Evolutionary conservation across 1,284 basidiomycete genomes (phyloP).

Genomic region (Athelia psychrophila): DNA sequence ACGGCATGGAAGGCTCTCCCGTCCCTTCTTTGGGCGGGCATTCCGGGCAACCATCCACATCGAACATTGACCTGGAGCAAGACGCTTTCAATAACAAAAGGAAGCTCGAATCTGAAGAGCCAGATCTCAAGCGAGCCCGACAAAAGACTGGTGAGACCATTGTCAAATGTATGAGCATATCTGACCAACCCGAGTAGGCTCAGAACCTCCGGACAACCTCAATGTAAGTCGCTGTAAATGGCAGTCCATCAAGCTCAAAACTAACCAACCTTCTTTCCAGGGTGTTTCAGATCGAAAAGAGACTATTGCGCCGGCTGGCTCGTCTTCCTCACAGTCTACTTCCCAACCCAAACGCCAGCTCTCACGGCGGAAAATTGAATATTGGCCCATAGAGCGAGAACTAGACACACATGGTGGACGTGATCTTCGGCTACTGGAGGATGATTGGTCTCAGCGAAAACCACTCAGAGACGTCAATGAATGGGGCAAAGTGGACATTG

Average conservation of each 20-base stretch:
- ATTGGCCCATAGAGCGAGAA: slow-evolving; percentile 79
- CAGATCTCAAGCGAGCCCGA: slow-evolving; percentile 62
- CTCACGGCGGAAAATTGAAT: slow-evolving; percentile 85
- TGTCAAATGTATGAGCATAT: slow-evolving; percentile 1
- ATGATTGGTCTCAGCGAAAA: slow-evolving; percentile 53
- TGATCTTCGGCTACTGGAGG: slow-evolving; percentile 72
- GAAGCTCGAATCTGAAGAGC: slow-evolving; percentile 64
- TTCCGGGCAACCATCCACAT: slow-evolving; percentile 11
- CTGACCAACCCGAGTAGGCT: slow-evolving; percentile 17
- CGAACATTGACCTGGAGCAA: slow-evolving; percentile 32
- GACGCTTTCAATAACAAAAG: slow-evolving; percentile 64
- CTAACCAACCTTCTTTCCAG: neutral
- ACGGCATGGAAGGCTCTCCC: slow-evolving; percentile 10
- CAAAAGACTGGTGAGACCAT: slow-evolving; percentile 60
- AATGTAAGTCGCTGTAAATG: slow-evolving; percentile 22
- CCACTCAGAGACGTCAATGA: slow-evolving; percentile 72
- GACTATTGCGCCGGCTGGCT: slow-evolving; percentile 15
- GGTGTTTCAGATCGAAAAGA: slow-evolving; percentile 11
- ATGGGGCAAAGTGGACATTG: slow-evolving; percentile 87
- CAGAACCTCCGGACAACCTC: slow-evolving; percentile 40
- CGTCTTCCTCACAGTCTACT: slow-evolving; percentile 24
- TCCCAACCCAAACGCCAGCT: slow-evolving; percentile 40
- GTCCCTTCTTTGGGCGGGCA: slow-evolving; percentile 15
- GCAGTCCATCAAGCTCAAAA: slow-evolving; percentile 4
- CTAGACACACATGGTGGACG: slow-evolving; percentile 84